Conservation (phyloP, 306 rosid species). For the Mimosa bimucronata region DNA sequence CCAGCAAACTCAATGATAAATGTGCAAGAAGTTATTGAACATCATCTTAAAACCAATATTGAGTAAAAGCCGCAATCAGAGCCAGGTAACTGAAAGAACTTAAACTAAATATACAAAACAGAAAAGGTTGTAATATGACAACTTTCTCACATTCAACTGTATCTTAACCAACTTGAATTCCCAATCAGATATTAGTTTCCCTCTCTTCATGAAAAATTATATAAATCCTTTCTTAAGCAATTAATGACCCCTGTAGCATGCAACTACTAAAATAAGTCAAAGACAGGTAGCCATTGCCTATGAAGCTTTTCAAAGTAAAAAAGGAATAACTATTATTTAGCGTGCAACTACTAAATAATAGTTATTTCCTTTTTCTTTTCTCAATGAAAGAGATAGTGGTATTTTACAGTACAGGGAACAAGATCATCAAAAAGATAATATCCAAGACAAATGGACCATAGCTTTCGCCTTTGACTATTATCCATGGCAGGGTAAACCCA, state of each 20-base stretch:
- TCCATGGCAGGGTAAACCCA: neutral
- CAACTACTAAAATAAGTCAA: neutral
- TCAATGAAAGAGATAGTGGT: neutral
- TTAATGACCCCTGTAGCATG: neutral
- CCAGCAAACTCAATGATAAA: constrained; percentile 29
- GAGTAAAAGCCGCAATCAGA: constrained; percentile 18
- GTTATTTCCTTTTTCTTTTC: neutral
- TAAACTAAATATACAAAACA: constrained; percentile 21
- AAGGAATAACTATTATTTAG: too few species aligned
- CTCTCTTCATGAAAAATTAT: constrained; percentile 22
- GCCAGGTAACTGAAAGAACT: constrained; percentile 26
- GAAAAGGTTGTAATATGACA: constrained; percentile 19
- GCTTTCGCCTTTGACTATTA: neutral
- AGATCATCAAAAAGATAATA: neutral
- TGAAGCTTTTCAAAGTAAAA: neutral
- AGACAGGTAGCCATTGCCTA: neutral
- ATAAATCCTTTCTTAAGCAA: constrained; percentile 31
- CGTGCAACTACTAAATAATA: too few species aligned
- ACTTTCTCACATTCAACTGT: constrained; percentile 13
- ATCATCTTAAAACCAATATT: constrained; percentile 5
- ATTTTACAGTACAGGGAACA: neutral
- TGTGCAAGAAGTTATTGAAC: constrained; percentile 13
- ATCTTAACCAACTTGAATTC: constrained; percentile 12
- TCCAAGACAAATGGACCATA: neutral
- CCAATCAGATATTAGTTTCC: neutral